Conservation (phyloP, 257 asterid genomes). For the Cordia subcordata region DNA sequence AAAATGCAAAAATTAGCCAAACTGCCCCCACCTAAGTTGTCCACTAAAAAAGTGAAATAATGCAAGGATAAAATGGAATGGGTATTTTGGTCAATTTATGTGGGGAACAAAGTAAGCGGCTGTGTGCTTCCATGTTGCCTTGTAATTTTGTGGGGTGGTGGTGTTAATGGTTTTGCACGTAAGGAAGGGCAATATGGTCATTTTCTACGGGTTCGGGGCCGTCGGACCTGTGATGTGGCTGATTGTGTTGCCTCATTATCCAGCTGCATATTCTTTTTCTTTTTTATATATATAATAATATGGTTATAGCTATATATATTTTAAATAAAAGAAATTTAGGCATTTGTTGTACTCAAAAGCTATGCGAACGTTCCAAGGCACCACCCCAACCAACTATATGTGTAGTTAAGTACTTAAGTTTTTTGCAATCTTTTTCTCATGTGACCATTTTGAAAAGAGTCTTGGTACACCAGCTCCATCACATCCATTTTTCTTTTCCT, state of each 20-base stretch:
- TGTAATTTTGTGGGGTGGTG: constrained; percentile 55
- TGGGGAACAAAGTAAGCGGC: constrained; percentile 23
- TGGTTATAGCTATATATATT: no score
- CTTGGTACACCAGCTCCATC: no score
- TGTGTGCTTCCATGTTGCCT: constrained; percentile 72
- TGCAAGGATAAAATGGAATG: constrained; percentile 7
- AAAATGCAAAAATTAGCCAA: no score
- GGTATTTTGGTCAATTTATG: constrained; percentile 32
- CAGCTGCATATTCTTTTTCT: no score
- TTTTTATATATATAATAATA: no score
- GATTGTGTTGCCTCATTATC: neutral
- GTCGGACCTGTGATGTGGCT: constrained; percentile 23
- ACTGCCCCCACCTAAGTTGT: no score
- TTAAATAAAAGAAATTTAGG: no score
- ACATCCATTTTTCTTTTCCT: no score
- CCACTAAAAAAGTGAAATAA: no score
- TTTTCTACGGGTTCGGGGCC: no score
- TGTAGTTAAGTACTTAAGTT: neutral
- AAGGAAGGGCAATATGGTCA: constrained; percentile 2
- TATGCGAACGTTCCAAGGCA: constrained; percentile 50
- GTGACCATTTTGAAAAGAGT: neutral
- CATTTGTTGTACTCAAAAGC: constrained; percentile 4
- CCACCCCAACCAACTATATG: constrained; percentile 15
- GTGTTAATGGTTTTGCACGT: constrained; percentile 31
- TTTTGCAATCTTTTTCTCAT: neutral